Evolutionary conservation across 2,329 filamentous ascomycete species (phyloP).

Genomic region (Aquanectria penicillioides): DNA sequence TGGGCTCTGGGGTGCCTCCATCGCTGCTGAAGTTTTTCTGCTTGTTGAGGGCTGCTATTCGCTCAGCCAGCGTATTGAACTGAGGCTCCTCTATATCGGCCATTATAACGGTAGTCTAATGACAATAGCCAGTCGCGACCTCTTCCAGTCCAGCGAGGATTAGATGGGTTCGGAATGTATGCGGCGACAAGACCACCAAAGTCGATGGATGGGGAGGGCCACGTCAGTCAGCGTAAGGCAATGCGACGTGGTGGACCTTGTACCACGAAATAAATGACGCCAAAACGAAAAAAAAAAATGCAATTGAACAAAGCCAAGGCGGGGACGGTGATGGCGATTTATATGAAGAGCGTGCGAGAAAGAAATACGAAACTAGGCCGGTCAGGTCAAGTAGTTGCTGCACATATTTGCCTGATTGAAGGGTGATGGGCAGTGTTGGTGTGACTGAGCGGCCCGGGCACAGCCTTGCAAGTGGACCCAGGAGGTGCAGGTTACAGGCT

Average conservation of each 20-base stretch:
- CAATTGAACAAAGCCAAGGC: slow-evolving; percentile 1
- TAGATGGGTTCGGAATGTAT: background rate
- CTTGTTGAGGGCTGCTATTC: slow-evolving; percentile 71
- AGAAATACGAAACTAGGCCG: slow-evolving; percentile 20
- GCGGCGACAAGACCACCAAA: background rate
- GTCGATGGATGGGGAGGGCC: slow-evolving; percentile 1
- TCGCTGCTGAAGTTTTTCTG: slow-evolving; percentile 67
- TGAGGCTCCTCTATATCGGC: slow-evolving; percentile 70
- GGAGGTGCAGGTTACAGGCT: slow-evolving; percentile 28
- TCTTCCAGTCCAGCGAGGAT: background rate
- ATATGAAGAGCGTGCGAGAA: slow-evolving; percentile 7
- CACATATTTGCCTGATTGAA: slow-evolving; percentile 32
- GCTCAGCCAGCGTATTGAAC: slow-evolving; percentile 68
- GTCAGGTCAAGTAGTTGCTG: slow-evolving; percentile 1
- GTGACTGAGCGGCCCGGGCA: slow-evolving; percentile 34
- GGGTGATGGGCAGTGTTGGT: slow-evolving; percentile 22
- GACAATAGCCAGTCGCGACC: background rate
- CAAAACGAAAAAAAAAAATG: background rate
- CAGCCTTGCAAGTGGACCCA: slow-evolving; percentile 40
- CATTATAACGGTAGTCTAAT: slow-evolving; percentile 52
- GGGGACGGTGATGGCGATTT: slow-evolving; percentile 21
- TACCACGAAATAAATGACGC: background rate
- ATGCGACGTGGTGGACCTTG: background rate
- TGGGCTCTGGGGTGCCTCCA: slow-evolving; percentile 46
- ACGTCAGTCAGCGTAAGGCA: slow-evolving; percentile 1